Conservation (phyloP, 441 rosid species). For the Mallotus repandus region DNA sequence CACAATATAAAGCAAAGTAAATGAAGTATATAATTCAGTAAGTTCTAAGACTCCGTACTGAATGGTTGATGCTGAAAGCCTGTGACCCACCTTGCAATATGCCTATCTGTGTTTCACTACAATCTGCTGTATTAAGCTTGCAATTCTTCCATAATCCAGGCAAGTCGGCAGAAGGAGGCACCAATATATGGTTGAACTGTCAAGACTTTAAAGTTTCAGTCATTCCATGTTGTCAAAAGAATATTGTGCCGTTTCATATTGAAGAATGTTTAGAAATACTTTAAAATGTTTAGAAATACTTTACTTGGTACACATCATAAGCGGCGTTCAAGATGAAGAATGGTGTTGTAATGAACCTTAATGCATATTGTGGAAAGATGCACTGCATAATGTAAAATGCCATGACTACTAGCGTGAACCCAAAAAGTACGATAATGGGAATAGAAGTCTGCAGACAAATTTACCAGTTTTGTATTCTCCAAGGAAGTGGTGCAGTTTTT, state of each 20-base stretch:
- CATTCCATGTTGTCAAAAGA: not conserved
- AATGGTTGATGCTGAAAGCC: not conserved
- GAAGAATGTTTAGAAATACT: constrained; percentile 2
- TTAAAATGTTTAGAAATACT: constrained; percentile 23
- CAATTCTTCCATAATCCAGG: constrained; percentile 80
- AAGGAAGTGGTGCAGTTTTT: constrained; percentile 49
- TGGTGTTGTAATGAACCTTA: constrained; percentile 59
- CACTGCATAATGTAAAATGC: constrained; percentile 47
- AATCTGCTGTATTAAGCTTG: constrained; percentile 56
- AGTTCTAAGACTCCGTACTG: not conserved
- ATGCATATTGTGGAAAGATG: constrained; percentile 75
- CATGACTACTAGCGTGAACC: not conserved
- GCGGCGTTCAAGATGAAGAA: constrained; percentile 78
- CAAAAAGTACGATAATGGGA: not conserved
- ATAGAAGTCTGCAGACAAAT: not conserved
- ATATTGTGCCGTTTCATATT: constrained; percentile 12
- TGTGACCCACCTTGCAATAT: constrained; percentile 64
- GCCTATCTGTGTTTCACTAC: constrained; percentile 54
- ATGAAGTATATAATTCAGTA: not conserved
- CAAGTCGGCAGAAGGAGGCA: constrained; percentile 84
- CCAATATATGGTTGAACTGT: constrained; percentile 85
- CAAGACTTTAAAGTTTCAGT: constrained; percentile 7
- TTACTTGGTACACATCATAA: constrained; percentile 82
- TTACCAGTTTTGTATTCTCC: constrained; percentile 58
- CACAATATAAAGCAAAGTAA: not conserved